Evolutionary conservation across 1,139 yeast species (phyloP), one percentile per base, ranked within the genome.

Genomic region (Candida tetrigidarum): DNA sequence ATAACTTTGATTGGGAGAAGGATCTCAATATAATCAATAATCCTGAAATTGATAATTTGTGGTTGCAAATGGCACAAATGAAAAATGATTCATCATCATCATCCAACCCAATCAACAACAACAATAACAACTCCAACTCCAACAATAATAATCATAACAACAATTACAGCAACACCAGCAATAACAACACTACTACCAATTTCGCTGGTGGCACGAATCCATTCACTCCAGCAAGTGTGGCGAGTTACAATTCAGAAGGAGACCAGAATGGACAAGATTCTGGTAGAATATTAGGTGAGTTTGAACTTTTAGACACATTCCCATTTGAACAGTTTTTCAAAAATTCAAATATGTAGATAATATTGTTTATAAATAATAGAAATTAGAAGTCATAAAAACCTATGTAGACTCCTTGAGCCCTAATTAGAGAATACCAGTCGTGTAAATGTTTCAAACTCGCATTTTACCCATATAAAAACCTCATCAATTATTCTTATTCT

Each of bases 21-120:
- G 61, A 54, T 29, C 30, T 56, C n/a, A 54, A 60, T 28, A 54
- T 56, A 25, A 50, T 65, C 6, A 62, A 63, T 23, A 63, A 64
- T 49, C 58, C 59, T 7, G 74, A 69, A 33, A 62, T 71, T 35
- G 78, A 73, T 49, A 59, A 64, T 37, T 54, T 71, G 27, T 73
- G 78, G 78, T 46, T 56, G 23, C 70, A 66, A 48, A 60, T 71
- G 56, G 60, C 59, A 4, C 55, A 58, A 9, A 57, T 62, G 61
- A 67, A 66, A 45, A 23, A 36, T 10, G 35, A 38, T 18, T 36
- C 20, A n/a, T n/a, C 20, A 4, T 36, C 32, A 5, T 11, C n/a
- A n/a, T n/a, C n/a, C n/a, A n/a, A 22, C 33, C 11, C 27, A 3
- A 8, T n/a, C 18, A 12, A 11, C 23, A 18, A 10, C 11, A 20